Percentiles rank a stretch among this genome's conserved stretches.
Evolutionary conservation across 768 basidiomycete species (phyloP).

Genomic region (Hygrocybe punicea): DNA sequence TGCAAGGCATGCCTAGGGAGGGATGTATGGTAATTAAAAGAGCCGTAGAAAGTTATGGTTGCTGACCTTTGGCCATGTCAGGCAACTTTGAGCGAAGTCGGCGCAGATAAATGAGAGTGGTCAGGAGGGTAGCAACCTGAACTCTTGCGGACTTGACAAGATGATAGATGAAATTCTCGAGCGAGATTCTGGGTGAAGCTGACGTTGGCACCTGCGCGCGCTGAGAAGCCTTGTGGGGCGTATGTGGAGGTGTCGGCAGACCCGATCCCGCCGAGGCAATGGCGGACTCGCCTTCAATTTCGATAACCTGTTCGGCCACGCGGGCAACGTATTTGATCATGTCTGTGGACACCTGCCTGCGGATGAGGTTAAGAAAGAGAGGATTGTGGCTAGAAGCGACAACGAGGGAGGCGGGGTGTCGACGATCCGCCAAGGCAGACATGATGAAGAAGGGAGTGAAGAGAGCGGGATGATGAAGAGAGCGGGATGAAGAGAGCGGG

Average conservation of each 20-base stretch:
- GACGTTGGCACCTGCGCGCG: constrained; percentile 32
- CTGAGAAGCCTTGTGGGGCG: constrained; percentile 49
- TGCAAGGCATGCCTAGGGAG: constrained; percentile 71
- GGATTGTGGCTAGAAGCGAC: constrained; percentile 75
- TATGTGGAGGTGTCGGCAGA: constrained; percentile 66
- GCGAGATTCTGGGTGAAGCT: constrained; percentile 43
- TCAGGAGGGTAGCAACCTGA: constrained; percentile 84
- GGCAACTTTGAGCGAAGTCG: constrained; percentile 79
- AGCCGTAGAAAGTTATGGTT: constrained; percentile 5
- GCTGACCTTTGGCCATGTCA: constrained; percentile 76
- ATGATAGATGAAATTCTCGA: constrained; percentile 81
- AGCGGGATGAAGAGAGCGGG: constrained; percentile 9
- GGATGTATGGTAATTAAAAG: constrained; percentile 4
- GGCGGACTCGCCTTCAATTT: constrained; percentile 53
- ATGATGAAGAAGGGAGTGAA: constrained; percentile 12
- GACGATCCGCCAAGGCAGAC: constrained; percentile 21
- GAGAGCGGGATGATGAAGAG: constrained; percentile 8
- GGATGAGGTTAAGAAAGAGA: constrained; percentile 74
- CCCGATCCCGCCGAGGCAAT: constrained; percentile 28
- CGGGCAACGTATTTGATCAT: constrained; percentile 86
- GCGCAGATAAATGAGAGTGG: constrained; percentile 89
- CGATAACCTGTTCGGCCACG: constrained; percentile 72
- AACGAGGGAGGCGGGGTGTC: constrained; percentile 80
- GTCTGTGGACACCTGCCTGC: constrained; percentile 70
- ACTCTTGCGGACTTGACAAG: constrained; percentile 82